These are phyloP conservation scores for Clohesyomyces aquaticus DNA, from an alignment of 495 filamentous ascomycete species.

Conservation along the genomic window DNA sequence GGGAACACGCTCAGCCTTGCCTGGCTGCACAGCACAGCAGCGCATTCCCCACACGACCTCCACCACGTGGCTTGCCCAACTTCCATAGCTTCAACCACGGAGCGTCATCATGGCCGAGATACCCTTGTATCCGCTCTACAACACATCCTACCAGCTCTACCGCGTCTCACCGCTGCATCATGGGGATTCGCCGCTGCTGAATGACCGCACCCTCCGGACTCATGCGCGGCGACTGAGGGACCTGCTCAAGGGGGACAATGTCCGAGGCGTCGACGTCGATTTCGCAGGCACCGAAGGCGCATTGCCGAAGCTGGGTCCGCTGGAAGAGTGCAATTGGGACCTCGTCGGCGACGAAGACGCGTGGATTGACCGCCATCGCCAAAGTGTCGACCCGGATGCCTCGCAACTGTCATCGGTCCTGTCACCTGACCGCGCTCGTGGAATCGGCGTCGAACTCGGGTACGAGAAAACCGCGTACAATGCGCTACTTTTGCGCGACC, in stretches of 20 bases:
- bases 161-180: slow-evolving; percentile 47
- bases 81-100: no score
- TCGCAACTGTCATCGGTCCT: slow-evolving; percentile 10
- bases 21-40: no score
- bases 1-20: no score
- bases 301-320: slow-evolving; percentile 30
- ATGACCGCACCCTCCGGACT: slow-evolving; percentile 27
- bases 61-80: no score
- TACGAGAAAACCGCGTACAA: slow-evolving; percentile 42
- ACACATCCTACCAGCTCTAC: slow-evolving; percentile 43
- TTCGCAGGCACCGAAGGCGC: slow-evolving; percentile 26
- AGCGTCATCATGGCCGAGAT: slow-evolving; percentile 13
- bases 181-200: slow-evolving; percentile 36
- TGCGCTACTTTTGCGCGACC: slow-evolving; percentile 43
- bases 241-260: slow-evolving; percentile 42
- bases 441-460: slow-evolving; percentile 40
- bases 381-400: slow-evolving; percentile 23
- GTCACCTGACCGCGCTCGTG: slow-evolving; percentile 32
- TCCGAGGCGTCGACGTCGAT: slow-evolving; percentile 44
- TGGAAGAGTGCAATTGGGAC: slow-evolving; percentile 44
- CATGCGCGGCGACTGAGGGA: slow-evolving; percentile 42
- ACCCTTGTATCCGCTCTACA: slow-evolving; percentile 35
- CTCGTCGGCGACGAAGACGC: slow-evolving; percentile 42
- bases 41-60: no score
- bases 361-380: slow-evolving; percentile 34